These are phyloP conservation scores for Carallia brachiata DNA, from an alignment of 345 rosid genomes.

Conservation along the genomic window DNA sequence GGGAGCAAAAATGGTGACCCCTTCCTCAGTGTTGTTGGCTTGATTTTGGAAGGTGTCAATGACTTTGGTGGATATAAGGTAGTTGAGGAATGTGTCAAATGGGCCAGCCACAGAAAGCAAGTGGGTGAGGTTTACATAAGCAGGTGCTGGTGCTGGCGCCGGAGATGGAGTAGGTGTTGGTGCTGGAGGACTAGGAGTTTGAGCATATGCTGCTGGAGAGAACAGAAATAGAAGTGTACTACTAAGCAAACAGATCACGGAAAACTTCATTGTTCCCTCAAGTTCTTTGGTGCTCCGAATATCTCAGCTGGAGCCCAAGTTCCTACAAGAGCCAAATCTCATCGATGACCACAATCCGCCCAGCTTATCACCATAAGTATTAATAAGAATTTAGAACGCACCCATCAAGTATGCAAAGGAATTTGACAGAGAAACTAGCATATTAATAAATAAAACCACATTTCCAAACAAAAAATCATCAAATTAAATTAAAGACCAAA, in stretches of 20 bases:
- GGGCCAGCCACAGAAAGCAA: constrained; percentile 84
- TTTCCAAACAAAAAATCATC: constrained; percentile 6
- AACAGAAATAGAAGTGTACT: constrained; percentile 34
- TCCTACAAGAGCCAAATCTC: constrained; percentile 31
- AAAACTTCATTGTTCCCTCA: constrained; percentile 38
- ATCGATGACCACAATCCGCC: neutral
- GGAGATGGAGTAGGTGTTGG: constrained; percentile 62
- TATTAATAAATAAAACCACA: constrained; percentile 1
- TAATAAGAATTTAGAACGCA: neutral
- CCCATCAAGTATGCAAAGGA: neutral
- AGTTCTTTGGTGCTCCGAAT: constrained; percentile 7
- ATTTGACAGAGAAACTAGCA: neutral
- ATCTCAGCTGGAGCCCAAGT: constrained; percentile 24
- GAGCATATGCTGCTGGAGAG: constrained; percentile 42
- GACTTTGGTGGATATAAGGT: constrained; percentile 72
- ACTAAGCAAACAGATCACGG: constrained; percentile 34
- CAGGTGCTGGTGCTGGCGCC: constrained; percentile 69
- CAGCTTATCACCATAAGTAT: neutral
- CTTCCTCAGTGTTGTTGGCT: constrained; percentile 84
- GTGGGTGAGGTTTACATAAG: constrained; percentile 61
- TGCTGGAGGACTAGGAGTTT: constrained; percentile 56
- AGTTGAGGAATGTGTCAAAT: constrained; percentile 63
- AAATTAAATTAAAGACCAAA: neutral
- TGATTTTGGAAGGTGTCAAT: constrained; percentile 81
- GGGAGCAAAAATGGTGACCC: constrained; percentile 85